Conservation (phyloP, 2,329 filamentous ascomycete genomes). For the Corinectria fuckeliana region DNA sequence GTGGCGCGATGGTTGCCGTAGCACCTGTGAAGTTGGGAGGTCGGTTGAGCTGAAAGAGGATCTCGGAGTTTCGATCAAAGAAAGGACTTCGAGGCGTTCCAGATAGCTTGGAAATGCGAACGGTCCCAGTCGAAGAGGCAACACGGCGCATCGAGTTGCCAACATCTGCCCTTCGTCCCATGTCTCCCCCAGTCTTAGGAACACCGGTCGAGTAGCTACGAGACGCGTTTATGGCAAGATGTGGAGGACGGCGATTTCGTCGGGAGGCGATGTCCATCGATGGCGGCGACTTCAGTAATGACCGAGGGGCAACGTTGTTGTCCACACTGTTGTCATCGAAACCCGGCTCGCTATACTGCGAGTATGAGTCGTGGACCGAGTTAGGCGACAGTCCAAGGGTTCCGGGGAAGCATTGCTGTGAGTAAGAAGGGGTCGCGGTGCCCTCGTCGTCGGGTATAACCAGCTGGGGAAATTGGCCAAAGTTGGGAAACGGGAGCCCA, state of each 20-base stretch:
- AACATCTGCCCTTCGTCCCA: slow-evolving; percentile 51
- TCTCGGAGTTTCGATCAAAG: slow-evolving; percentile 55
- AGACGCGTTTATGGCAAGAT: slow-evolving; percentile 54
- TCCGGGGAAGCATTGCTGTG: slow-evolving; percentile 32
- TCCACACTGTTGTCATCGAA: slow-evolving; percentile 26
- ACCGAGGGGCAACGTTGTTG: slow-evolving; percentile 24
- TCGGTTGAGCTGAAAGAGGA: slow-evolving; percentile 50
- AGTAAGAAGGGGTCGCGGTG: slow-evolving; percentile 31
- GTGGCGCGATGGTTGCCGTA: slow-evolving; percentile 53
- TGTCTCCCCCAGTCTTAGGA: slow-evolving; percentile 57
- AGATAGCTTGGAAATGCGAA: slow-evolving; percentile 42
- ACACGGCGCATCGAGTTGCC: slow-evolving; percentile 61
- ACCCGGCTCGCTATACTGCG: slow-evolving; percentile 21
- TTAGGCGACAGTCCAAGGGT: slow-evolving; percentile 22
- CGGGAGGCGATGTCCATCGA: slow-evolving; percentile 61
- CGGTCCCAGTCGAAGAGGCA: slow-evolving; percentile 55
- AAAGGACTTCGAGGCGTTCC: slow-evolving; percentile 46
- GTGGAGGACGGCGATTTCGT: slow-evolving; percentile 53
- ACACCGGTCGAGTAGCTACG: slow-evolving; percentile 51
- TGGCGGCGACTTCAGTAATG: slow-evolving; percentile 54
- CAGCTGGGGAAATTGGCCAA: slow-evolving; percentile 34
- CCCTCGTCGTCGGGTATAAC: slow-evolving; percentile 32
- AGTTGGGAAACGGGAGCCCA: slow-evolving; percentile 3
- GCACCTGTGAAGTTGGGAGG: slow-evolving; percentile 50
- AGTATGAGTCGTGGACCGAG: slow-evolving; percentile 28